Evolutionary conservation across 2,329 filamentous ascomycete genomes (phyloP), one percentile per base, ranked within the genome.

Genomic region (Hypoxylon sp.): DNA sequence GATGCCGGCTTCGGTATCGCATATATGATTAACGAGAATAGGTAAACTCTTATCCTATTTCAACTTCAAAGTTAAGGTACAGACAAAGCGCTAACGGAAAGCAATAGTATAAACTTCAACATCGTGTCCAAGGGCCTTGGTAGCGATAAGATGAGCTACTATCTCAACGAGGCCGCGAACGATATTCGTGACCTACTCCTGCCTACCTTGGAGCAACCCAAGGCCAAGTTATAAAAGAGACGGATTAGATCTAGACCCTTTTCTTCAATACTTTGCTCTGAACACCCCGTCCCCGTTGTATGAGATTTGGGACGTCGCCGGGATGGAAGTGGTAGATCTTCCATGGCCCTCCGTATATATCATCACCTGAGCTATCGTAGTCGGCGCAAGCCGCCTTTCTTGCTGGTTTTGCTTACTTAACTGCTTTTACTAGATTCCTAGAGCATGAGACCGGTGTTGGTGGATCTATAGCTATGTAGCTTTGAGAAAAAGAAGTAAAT

Each of bases 11-110:
- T 96, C 82, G 96, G 96, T 72, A 97, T 99, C 78, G 96, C 96
- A 42, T 99, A 99, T 81, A 99, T 99, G 96, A 98, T 99, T 81
- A 99, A 99, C 80, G 95, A 98, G 86, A 97, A 98, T 82, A 94
- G 90, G 91, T 93, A 79, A 81, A 84, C 77, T 47, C 24, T 39
- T 10, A 29, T 44, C 50, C 44, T 17, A 5, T 54, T 31, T 26
- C 26, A 55, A 5, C 53, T 31, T 26, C 26, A 55, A 2, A 13
- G 3, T n/a, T 2, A 31, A 31, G 5, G 8, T 17, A 44, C 22
- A 39, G 24, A 22, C 17, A 33, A n/a, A 22, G 24, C 13, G 31
- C 70, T 73, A 68, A 71, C 60, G 67, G 70, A 76, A 57, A 1
- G 19, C 0, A 13, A 14, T 72, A 97, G 94, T 81, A 87, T 99